Evolutionary conservation across 352 stramenopile species (phyloP), one percentile per base, ranked within the genome.

Genomic region (Globisporangium barbulae): DNA sequence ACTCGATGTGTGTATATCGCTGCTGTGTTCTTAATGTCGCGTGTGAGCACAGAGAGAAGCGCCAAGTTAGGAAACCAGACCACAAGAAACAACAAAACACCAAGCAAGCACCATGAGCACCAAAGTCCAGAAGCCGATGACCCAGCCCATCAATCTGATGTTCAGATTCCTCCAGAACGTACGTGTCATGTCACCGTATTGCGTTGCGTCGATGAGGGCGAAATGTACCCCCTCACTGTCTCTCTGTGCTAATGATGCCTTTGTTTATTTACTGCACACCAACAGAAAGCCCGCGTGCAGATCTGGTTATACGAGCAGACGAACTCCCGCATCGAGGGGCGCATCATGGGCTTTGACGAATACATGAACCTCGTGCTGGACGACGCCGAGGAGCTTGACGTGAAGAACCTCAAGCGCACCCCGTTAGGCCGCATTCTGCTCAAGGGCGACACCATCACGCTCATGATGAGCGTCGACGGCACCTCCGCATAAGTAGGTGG

Each of bases 321-420:
- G 48, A 96, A 93, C 72, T 98, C 97, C 75, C 78, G 96, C 64
- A 99, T 99, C 63, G 98, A 99, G 77, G 98, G 98, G n/a, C 94
- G 97, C 57, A 99, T 99, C 76, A 98, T 96, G 83, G 95, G 96
- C 52, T 98, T 98, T 73, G 96, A 98, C 75, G 96, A 98, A 79
- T 99, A 99, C 85, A 99, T 99, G 98, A 99, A 99, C 83, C 84
- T 99, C 48, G 96, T 99, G 41, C 84, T 99, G 68, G 97, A 99
- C 73, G 94, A 99, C 73, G 97, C 97, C 12, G 94, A 98, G 65
- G 97, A 99, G 76, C 76, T 99, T 19, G 89, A 98, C 67, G 86
- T 97, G 53, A 98, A 98, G 78, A 97, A 93, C 54, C 88, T 97
- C 55, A 97, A 97, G 73, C 89, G 88, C 67, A 97, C 84, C 55